Evolutionary conservation across 1,284 basidiomycete genomes (phyloP), one percentile per base, ranked within the genome.

Genomic region (Cutaneotrichosporon cavernicola): DNA sequence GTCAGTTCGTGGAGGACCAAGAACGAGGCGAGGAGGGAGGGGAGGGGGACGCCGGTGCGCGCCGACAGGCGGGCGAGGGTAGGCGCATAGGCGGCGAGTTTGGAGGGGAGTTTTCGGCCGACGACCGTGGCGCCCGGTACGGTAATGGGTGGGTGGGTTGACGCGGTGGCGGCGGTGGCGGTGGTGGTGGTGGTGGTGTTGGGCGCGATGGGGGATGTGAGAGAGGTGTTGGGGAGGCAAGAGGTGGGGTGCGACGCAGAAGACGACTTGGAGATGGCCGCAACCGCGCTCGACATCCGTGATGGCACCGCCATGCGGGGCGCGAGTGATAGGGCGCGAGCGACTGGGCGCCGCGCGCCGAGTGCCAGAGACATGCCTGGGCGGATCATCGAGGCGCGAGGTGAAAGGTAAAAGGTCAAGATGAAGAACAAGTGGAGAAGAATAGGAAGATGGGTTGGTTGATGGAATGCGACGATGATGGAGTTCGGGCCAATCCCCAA

Each of bases 1-100:
- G 92, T 95, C 16, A 92, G 71, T 77, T 97, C 94, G 76, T 97
- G 94, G 9, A 97, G 83, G 58, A 95, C 81, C 2, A 86, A 86
- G 73, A 97, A 96, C 0, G 92, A 91, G 43, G 90, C 71, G 5
- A 89, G 77, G 58, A 97, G 85, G 2, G 91, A 91, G 0, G 91
- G 85, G 0, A 94, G 78, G 8, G 91, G 89, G 4, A 78, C 72
- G 58, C 75, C 73, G 1, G 78, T 77, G 6, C 74, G 71, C 6
- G 58, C 34, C 2, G 76, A 73, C 2, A 80, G 64, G 5, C 53
- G 49, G 2, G 61, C 52, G 8, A 80, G 73, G 46, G 61, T 66
- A 10, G 76, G 72, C 0, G 71, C 66, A 60, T 76, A 76, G 11
- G 61, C 56, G n/a, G 69, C 46, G 9, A 73, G 49, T 18, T 56